Percentiles rank a stretch among this genome's conserved stretches.
These are phyloP conservation scores for Daedaleopsis nitida DNA, from an alignment of 768 basidiomycete species.

Conservation along the genomic window DNA sequence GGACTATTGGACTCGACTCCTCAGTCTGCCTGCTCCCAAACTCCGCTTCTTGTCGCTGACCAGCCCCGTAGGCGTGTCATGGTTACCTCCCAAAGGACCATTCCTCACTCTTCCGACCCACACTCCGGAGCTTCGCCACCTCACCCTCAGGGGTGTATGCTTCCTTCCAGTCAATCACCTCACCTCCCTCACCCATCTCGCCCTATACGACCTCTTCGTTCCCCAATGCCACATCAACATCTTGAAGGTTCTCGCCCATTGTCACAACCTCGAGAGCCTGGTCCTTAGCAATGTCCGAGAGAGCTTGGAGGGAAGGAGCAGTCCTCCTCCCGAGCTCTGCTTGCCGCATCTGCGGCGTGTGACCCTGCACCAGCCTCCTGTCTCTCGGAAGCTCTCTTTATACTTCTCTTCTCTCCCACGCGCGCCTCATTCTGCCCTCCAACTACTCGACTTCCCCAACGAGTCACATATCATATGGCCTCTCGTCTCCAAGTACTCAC, in stretches of 20 bases:
- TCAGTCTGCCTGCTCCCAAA: not conserved
- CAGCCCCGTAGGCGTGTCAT: not conserved
- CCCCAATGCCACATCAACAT: not conserved
- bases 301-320: not conserved
- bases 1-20: not conserved
- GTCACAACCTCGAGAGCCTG: not conserved
- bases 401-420: not conserved
- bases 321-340: not conserved
- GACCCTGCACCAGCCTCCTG: not conserved
- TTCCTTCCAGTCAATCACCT: not conserved
- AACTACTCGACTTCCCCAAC: not conserved
- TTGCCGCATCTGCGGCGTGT: not conserved
- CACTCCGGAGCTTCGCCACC: not conserved
- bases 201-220: not conserved
- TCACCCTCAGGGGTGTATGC: not conserved
- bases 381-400: not conserved
- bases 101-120: not conserved
- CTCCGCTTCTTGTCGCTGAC: not conserved
- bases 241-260: not conserved
- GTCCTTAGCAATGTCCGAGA: not conserved
- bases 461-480: not conserved
- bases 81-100: not conserved
- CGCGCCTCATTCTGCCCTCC: not conserved
- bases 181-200: not conserved
- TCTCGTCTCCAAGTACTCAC: not conserved